Conservation (phyloP, 768 basidiomycete species). For the Asterophora lycoperdoides region DNA sequence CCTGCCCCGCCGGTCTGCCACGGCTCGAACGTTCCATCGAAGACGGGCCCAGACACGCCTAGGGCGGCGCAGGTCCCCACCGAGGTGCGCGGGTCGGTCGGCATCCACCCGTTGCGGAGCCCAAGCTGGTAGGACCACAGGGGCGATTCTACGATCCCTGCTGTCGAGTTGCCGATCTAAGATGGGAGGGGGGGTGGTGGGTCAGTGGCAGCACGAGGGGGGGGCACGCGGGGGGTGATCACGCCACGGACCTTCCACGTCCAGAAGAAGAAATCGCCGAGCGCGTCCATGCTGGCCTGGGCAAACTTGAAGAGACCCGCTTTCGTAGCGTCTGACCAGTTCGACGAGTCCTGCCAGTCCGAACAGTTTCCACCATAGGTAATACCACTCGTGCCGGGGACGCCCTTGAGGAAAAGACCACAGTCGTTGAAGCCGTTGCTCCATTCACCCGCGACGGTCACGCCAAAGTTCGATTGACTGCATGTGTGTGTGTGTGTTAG, state of each 20-base stretch:
- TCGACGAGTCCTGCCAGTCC: slow-evolving; percentile 45
- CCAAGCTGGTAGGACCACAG: slow-evolving; percentile 50
- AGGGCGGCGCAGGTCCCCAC: slow-evolving; percentile 55
- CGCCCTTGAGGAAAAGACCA: slow-evolving; percentile 26
- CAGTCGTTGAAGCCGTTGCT: slow-evolving; percentile 62
- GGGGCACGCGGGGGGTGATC: not conserved
- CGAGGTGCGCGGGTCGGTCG: slow-evolving; percentile 53
- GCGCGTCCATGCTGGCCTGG: slow-evolving; percentile 38
- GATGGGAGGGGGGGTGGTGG: too few species aligned
- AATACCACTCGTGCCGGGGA: slow-evolving; percentile 8
- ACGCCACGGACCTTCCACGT: slow-evolving; percentile 42
- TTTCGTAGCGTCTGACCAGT: slow-evolving; percentile 38
- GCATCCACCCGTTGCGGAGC: slow-evolving; percentile 38
- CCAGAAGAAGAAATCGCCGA: slow-evolving; percentile 40
- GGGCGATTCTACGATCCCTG: slow-evolving; percentile 38
- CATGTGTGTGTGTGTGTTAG: not conserved
- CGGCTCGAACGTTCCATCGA: slow-evolving; percentile 44
- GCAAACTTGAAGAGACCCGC: slow-evolving; percentile 46
- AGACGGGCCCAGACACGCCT: slow-evolving; percentile 35
- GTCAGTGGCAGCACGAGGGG: slow-evolving; percentile 1
- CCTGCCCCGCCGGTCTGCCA: slow-evolving; percentile 70
- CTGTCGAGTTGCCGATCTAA: slow-evolving; percentile 33
- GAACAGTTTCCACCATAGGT: slow-evolving; percentile 30
- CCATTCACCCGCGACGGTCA: slow-evolving; percentile 72
- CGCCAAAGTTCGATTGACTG: slow-evolving; percentile 45